These are phyloP conservation scores for Komagataella mondaviorum DNA, from an alignment of 805 yeast species.

Conservation along the genomic window DNA sequence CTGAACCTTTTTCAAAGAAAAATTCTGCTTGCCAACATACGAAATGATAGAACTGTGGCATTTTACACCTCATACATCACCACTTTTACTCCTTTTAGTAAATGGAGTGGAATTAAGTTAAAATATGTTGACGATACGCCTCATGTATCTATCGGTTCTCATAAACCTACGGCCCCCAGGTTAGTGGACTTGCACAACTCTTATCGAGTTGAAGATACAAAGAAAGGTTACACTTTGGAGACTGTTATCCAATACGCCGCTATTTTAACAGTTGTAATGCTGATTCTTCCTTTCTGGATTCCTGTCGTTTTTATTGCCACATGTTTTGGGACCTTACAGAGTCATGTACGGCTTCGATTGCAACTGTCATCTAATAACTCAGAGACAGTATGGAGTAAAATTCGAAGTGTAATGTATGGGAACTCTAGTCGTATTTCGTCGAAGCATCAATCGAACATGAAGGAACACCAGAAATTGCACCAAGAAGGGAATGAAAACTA, in stretches of 20 bases:
- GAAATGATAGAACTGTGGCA: slow-evolving; percentile 78
- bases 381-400: background rate
- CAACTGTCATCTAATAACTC: background rate
- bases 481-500: background rate
- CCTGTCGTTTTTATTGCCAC: slow-evolving; percentile 25
- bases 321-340: slow-evolving; percentile 8
- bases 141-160: slow-evolving; percentile 20
- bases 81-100: slow-evolving; percentile 59
- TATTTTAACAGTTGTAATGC: slow-evolving; percentile 8
- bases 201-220: slow-evolving; percentile 5
- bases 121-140: slow-evolving; percentile 34
- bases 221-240: background rate
- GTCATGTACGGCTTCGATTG: background rate
- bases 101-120: slow-evolving; percentile 32
- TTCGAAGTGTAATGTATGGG: background rate
- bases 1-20: slow-evolving; percentile 42
- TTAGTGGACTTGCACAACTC: slow-evolving; percentile 36
- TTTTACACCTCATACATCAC: slow-evolving; percentile 76
- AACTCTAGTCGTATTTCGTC: background rate
- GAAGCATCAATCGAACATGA: background rate
- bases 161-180: slow-evolving; percentile 26
- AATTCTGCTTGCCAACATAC: slow-evolving; percentile 56
- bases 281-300: slow-evolving; percentile 33
- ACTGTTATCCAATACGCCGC: slow-evolving; percentile 11
- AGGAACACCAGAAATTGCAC: background rate